Conservation (phyloP, 2,329 filamentous ascomycete genomes). For the Trichoderma sp. region DNA sequence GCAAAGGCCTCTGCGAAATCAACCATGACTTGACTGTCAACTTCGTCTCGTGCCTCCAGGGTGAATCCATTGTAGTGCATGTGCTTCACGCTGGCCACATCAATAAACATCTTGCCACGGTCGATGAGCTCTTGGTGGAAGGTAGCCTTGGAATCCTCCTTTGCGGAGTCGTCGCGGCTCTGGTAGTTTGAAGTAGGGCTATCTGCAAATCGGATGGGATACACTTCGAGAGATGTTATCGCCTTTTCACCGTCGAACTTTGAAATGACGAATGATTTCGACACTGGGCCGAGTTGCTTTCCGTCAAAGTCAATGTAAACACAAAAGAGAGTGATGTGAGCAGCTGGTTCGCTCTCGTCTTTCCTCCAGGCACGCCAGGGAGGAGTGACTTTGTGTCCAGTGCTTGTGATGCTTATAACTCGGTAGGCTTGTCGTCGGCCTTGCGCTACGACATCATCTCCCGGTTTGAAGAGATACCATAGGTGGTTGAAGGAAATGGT, state of each 20-base stretch:
- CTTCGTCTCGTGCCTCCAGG: slow-evolving; percentile 5
- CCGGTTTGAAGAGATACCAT: slow-evolving; percentile 31
- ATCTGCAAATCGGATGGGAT: slow-evolving; percentile 26
- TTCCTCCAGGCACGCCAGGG: not conserved
- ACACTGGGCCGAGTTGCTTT: slow-evolving; percentile 29
- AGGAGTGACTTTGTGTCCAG: not conserved
- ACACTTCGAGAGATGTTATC: slow-evolving; percentile 28
- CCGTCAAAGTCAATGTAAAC: slow-evolving; percentile 36
- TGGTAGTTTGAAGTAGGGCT: not conserved
- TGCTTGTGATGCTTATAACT: slow-evolving; percentile 23
- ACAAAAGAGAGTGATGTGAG: slow-evolving; percentile 21
- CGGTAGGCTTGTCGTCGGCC: slow-evolving; percentile 28
- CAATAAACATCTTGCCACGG: slow-evolving; percentile 26
- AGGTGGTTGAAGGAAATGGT: slow-evolving; percentile 28
- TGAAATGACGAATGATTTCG: slow-evolving; percentile 24
- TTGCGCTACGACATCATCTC: slow-evolving; percentile 25
- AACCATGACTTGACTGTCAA: slow-evolving; percentile 20
- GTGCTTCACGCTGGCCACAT: slow-evolving; percentile 24
- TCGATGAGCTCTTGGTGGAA: slow-evolving; percentile 23
- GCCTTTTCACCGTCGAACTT: slow-evolving; percentile 29
- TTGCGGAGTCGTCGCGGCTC: not conserved
- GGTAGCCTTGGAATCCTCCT: not conserved
- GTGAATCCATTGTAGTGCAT: slow-evolving; percentile 29
- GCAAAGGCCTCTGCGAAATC: slow-evolving; percentile 20
- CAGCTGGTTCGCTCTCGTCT: not conserved